Conservation (phyloP, 257 asterid species). For the Anisodus acutangulus region DNA sequence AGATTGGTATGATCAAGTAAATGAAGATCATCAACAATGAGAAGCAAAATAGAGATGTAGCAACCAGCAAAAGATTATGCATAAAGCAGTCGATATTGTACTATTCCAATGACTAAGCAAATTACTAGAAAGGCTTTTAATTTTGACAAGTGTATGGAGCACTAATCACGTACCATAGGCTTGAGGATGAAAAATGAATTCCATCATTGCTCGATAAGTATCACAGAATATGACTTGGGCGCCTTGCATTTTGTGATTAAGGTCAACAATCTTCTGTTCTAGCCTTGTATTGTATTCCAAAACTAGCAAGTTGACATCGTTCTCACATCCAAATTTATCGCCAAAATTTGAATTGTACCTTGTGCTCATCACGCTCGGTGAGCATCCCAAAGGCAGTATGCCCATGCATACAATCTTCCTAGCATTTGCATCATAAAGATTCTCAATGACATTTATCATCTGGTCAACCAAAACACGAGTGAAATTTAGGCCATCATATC, state of each 20-base stretch:
- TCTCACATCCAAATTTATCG: conserved; percentile 41
- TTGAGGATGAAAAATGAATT: conserved; percentile 53
- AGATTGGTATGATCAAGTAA: background rate
- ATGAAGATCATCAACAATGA: background rate
- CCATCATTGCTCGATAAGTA: conserved; percentile 54
- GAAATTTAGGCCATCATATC: conserved; percentile 16
- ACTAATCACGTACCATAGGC: conserved; percentile 45
- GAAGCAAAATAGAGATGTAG: background rate
- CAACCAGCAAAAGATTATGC: conserved; percentile 10
- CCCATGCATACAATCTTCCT: conserved; percentile 68
- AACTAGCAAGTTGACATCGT: conserved; percentile 55
- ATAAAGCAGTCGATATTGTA: background rate
- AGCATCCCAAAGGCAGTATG: conserved; percentile 64
- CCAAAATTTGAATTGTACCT: conserved; percentile 31
- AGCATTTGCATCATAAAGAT: conserved; percentile 49
- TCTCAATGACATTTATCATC: conserved; percentile 53
- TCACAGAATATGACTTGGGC: conserved; percentile 55
- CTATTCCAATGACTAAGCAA: background rate
- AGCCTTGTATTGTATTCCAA: conserved; percentile 53
- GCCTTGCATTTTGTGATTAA: conserved; percentile 45
- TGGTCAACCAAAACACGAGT: conserved; percentile 52
- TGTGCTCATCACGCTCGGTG: conserved; percentile 45
- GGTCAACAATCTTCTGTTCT: conserved; percentile 49
- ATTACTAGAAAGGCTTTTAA: background rate
- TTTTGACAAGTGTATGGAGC: background rate